Evolutionary conservation across 345 rosid species (phyloP).

Genomic region (Microthlaspi erraticum): DNA sequence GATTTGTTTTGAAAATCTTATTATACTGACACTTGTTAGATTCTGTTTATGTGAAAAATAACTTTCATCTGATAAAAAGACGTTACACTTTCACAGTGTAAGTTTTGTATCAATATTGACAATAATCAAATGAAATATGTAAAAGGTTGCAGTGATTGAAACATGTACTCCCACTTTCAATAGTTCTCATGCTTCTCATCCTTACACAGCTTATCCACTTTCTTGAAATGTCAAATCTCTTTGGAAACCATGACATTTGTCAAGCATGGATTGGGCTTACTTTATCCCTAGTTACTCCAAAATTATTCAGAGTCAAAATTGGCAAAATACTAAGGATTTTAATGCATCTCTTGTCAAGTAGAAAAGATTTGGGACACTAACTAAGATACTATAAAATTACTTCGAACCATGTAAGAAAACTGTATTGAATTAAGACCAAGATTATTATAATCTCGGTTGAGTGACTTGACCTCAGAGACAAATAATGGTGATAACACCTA

Average conservation of each 20-base stretch:
- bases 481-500: background rate
- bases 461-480: background rate
- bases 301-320: background rate
- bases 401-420: too few species aligned
- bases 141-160: slow-evolving; percentile 17
- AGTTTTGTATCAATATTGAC: background rate
- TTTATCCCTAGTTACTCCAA: background rate
- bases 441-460: background rate
- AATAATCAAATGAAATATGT: slow-evolving; percentile 3
- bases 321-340: background rate
- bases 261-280: slow-evolving; percentile 15
- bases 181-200: slow-evolving; percentile 55
- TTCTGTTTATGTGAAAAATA: background rate
- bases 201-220: slow-evolving; percentile 68
- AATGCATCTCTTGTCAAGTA: background rate
- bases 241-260: slow-evolving; percentile 31
- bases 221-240: slow-evolving; percentile 26
- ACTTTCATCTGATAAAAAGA: slow-evolving; percentile 9
- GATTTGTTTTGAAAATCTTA: slow-evolving; percentile 1
- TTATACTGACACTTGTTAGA: background rate
- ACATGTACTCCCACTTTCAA: slow-evolving; percentile 21
- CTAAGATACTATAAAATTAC: too few species aligned
- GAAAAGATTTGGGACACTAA: background rate
- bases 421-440: background rate
- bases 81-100: slow-evolving; percentile 2